These are phyloP conservation scores for Naganishia kalamii DNA, from an alignment of 768 basidiomycete genomes.

Conservation along the genomic window DNA sequence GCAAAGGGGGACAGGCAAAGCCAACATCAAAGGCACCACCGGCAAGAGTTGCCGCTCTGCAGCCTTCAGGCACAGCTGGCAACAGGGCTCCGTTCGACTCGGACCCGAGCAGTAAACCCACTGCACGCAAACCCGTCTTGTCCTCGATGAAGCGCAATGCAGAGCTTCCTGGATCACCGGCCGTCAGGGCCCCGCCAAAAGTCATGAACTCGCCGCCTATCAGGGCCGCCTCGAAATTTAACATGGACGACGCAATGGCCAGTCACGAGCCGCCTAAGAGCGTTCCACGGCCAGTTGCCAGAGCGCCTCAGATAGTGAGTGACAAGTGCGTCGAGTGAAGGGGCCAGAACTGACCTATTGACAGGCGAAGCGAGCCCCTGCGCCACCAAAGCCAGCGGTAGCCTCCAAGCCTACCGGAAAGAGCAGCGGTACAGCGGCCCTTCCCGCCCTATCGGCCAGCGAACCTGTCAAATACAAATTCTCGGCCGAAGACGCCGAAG, in stretches of 20 bases:
- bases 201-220: conserved; percentile 29
- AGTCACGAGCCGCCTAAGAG: conserved; percentile 38
- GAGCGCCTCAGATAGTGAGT: conserved; percentile 28
- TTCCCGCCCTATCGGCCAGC: conserved; percentile 45
- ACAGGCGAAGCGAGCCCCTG: conserved; percentile 10
- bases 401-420: conserved; percentile 30
- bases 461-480: conserved; percentile 89
- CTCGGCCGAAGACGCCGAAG: conserved; percentile 85
- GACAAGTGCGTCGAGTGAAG: not conserved
- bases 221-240: conserved; percentile 32
- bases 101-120: conserved; percentile 5
- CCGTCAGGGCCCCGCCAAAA: conserved; percentile 1
- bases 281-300: conserved; percentile 35
- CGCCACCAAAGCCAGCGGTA: conserved; percentile 27
- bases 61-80: not conserved
- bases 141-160: conserved; percentile 15
- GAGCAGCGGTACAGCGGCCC: conserved; percentile 47
- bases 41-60: conserved; percentile 41
- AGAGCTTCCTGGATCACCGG: conserved; percentile 19
- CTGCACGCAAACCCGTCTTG: conserved; percentile 3
- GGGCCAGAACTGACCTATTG: not conserved
- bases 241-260: not conserved
- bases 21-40: conserved; percentile 49
- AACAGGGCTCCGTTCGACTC: conserved; percentile 7
- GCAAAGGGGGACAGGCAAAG: conserved; percentile 58